Evolutionary conservation across 495 filamentous ascomycete genomes (phyloP), one percentile per base, ranked within the genome.

Genomic region (Daldinia bambusicola): DNA sequence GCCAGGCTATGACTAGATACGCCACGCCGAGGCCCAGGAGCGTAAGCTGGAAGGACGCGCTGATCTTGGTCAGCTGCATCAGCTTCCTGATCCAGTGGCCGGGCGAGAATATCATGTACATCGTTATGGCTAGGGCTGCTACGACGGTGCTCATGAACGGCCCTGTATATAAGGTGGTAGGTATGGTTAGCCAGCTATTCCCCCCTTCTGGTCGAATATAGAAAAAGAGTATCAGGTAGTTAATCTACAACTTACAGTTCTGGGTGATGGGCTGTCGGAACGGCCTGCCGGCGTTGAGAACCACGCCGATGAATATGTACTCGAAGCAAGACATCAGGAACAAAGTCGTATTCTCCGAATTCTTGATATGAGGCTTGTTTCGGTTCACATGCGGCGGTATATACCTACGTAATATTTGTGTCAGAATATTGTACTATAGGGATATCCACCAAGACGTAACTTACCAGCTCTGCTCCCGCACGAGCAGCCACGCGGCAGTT

Each of bases 261-360:
- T 89, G 82, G 22, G 82, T 81, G 85, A 97, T 93, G 9, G 89
- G 83, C 74, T 93, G 91, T 55, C 96, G 84, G 80, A 96, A 99
- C 8, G 96, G 96, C 16, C 87, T 87, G 6, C 96, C 96, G 48
- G 95, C 92, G 71, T 91, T 97, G 13, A 98, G 84, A 13, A 98
- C 91, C 62, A 98, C 84, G 13, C 91, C 96, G 1, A 92, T 88
- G 37, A 97, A 83, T 43, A 95, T 94, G 79, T 99, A 99, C 78
- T 98, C 94, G 75, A 92, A 98, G 72, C 93, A 97, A 0, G 93
- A 97, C 22, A 93, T 82, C 51, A 98, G 80, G 80, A 98, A 99
- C 16, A 99, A 81, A 0, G 90, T 87, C 0, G 94, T 96, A 71
- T 98, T 98, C 76, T 98, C 90, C 12, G 94, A 97, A 73, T 98